phyloP scores from a whole-genome alignment of 306 rosid genomes.

The Cyclanthera cordifolia region DNA sequence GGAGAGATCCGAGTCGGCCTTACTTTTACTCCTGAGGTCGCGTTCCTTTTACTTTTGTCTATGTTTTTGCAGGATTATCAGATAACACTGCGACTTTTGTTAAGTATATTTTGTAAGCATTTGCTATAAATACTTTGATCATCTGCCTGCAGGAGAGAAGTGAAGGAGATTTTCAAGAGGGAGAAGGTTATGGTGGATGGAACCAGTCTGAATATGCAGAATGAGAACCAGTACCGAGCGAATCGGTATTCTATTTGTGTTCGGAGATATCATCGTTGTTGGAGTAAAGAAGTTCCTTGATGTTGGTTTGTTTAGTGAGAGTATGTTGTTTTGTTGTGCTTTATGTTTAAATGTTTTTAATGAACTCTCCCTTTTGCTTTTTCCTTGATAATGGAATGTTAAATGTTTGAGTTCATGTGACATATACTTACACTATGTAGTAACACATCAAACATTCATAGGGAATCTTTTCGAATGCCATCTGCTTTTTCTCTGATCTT shows the following conservation, averaged over 20 bases:
- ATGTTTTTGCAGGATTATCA: neutral
- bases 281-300: neutral
- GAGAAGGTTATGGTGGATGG: conserved; percentile 51
- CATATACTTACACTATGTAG: neutral
- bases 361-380: neutral
- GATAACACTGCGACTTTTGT: neutral
- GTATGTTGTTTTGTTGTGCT: neutral
- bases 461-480: conserved; percentile 32
- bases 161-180: conserved; percentile 5
- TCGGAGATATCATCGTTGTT: neutral
- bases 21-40: conserved; percentile 30
- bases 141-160: neutral
- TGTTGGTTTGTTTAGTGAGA: neutral
- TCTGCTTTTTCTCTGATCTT: conserved; percentile 32
- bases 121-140: neutral
- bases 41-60: neutral
- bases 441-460: neutral
- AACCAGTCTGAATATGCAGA: conserved; percentile 30
- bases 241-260: neutral
- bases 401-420: neutral
- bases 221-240: neutral
- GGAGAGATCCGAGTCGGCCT: conserved; percentile 53
- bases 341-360: neutral
- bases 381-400: neutral
- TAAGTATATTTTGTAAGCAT: neutral